These are phyloP conservation scores for Colletotrichum aenigma DNA, from an alignment of 2,329 filamentous ascomycete genomes.

Conservation along the genomic window DNA sequence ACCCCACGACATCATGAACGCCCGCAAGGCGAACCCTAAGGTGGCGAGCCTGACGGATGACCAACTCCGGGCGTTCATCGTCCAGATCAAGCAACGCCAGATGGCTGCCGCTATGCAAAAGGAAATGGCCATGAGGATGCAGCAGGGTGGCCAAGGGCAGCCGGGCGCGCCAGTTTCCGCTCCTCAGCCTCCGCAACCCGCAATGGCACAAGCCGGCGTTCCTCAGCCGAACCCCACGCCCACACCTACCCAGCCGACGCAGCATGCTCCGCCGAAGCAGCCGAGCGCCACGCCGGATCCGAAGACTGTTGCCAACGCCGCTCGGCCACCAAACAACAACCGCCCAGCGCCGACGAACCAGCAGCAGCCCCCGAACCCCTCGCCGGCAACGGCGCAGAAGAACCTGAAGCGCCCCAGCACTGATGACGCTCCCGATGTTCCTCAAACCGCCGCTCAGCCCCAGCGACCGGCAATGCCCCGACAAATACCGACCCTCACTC, in stretches of 20 bases:
- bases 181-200: neutral
- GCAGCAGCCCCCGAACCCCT: slow-evolving; percentile 37
- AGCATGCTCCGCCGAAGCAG: slow-evolving; percentile 4
- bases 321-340: slow-evolving; percentile 26
- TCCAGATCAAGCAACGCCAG: slow-evolving; percentile 12
- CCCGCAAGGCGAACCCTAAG: slow-evolving; percentile 27
- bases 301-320: slow-evolving; percentile 20
- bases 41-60: slow-evolving; percentile 24
- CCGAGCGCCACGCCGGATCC: slow-evolving; percentile 21
- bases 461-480: slow-evolving; percentile 16
- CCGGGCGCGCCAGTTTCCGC: neutral
- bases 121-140: slow-evolving; percentile 14
- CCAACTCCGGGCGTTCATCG: slow-evolving; percentile 21
- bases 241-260: neutral
- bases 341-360: slow-evolving; percentile 38
- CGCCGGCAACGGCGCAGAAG: slow-evolving; percentile 44
- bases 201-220: neutral
- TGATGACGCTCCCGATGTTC: slow-evolving; percentile 41
- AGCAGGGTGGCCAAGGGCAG: neutral
- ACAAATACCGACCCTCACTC: slow-evolving; percentile 29
- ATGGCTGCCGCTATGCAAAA: slow-evolving; percentile 20
- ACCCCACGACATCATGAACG: slow-evolving; percentile 27
- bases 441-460: slow-evolving; percentile 22
- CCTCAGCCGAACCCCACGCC: neutral
- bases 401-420: slow-evolving; percentile 55